Conservation (phyloP, 2,329 filamentous ascomycete genomes). For the Penicillium freii region DNA sequence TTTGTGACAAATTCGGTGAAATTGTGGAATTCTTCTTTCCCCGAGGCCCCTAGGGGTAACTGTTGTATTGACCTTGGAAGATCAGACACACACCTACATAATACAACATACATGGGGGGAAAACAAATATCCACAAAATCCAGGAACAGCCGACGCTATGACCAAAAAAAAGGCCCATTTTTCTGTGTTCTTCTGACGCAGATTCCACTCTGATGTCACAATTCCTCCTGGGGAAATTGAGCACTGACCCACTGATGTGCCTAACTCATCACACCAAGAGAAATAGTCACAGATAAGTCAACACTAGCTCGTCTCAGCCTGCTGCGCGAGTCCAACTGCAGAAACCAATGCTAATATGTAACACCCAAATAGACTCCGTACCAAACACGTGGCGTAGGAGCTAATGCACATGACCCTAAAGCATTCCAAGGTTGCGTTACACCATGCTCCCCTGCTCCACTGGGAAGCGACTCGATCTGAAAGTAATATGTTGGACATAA, state of each 20-base stretch:
- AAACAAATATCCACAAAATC: neutral
- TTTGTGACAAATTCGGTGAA: neutral
- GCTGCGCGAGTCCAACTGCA: neutral
- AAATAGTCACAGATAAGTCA: slow-evolving; percentile 17
- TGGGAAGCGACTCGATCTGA: neutral
- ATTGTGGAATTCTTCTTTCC: too few species aligned
- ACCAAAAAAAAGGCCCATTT: slow-evolving; percentile 15
- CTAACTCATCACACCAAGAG: slow-evolving; percentile 11
- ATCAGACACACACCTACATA: neutral
- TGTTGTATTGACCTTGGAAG: neutral
- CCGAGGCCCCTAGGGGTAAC: neutral
- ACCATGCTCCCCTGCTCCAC: slow-evolving; percentile 2
- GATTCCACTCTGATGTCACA: slow-evolving; percentile 23
- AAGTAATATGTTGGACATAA: neutral
- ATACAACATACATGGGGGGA: neutral
- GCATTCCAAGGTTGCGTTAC: neutral
- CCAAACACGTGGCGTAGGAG: neutral
- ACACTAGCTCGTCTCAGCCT: slow-evolving; percentile 15
- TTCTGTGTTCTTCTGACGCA: neutral
- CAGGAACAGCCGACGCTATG: slow-evolving; percentile 17
- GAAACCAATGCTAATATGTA: neutral
- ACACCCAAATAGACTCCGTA: neutral
- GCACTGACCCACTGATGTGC: slow-evolving; percentile 20
- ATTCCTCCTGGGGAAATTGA: slow-evolving; percentile 22
- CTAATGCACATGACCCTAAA: neutral